Percentiles rank a stretch among this genome's conserved stretches.
Evolutionary conservation across 1,139 yeast species (phyloP).

Genomic region (Candida sanyaensis): DNA sequence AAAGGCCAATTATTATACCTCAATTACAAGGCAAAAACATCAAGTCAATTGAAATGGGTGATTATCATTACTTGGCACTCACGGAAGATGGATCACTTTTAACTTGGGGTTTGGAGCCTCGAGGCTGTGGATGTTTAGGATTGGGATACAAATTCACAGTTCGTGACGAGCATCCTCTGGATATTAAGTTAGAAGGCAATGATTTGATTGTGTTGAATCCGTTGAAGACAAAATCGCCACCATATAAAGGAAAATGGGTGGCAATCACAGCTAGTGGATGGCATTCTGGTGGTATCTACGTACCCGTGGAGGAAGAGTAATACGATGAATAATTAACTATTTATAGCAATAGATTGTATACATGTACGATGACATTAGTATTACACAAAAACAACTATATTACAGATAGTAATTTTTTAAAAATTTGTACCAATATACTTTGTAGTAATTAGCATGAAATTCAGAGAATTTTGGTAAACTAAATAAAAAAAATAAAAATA

Average conservation of each 20-base stretch:
- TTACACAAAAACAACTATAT: too few species aligned
- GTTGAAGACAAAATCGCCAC: slow-evolving; percentile 30
- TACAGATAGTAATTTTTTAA: too few species aligned
- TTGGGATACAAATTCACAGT: slow-evolving; percentile 47
- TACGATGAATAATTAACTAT: background rate
- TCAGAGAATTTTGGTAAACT: too few species aligned
- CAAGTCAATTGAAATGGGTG: slow-evolving; percentile 59
- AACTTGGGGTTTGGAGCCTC: slow-evolving; percentile 72
- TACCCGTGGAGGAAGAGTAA: slow-evolving; percentile 15
- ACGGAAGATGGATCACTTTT: slow-evolving; percentile 59
- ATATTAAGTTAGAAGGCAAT: slow-evolving; percentile 25
- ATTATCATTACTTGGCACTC: slow-evolving; percentile 69
- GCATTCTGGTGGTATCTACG: slow-evolving; percentile 64
- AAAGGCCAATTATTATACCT: slow-evolving; percentile 23
- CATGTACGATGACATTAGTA: too few species aligned
- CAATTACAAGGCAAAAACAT: slow-evolving; percentile 55
- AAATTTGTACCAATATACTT: too few species aligned
- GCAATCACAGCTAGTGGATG: slow-evolving; percentile 76
- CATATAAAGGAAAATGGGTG: slow-evolving; percentile 40
- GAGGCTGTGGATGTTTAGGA: slow-evolving; percentile 70
- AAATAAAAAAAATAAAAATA: too few species aligned
- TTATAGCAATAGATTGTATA: too few species aligned
- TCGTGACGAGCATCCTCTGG: slow-evolving; percentile 7
- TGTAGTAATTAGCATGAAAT: too few species aligned
- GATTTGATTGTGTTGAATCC: slow-evolving; percentile 50